Evolutionary conservation across 2,329 filamentous ascomycete genomes (phyloP).

Genomic region (Juglanconis juglandina): DNA sequence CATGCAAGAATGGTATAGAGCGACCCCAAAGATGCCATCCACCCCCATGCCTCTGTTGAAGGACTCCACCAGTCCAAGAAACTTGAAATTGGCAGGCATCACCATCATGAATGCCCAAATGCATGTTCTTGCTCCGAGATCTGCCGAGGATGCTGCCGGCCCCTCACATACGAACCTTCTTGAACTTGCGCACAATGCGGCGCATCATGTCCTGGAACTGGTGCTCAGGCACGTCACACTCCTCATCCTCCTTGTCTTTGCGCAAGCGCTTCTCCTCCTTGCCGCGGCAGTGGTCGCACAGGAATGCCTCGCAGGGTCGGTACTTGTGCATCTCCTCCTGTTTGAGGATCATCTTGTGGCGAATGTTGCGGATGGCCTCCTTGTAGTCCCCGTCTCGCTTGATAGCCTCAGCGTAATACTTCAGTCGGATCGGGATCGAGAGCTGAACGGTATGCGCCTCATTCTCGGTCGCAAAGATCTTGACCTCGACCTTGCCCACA

Average conservation of each 20-base stretch:
- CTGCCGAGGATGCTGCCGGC: not conserved
- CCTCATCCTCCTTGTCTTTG: not conserved
- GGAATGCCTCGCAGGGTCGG: constrained; percentile 6
- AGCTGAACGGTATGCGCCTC: constrained; percentile 7
- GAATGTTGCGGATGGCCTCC: not conserved
- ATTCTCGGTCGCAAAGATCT: not conserved
- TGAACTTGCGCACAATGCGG: not conserved
- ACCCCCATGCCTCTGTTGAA: no score
- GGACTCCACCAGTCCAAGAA: no score
- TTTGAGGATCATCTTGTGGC: constrained; percentile 3
- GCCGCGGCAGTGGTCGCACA: constrained; percentile 6
- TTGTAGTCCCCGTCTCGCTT: not conserved
- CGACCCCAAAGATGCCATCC: no score
- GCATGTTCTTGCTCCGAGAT: not conserved
- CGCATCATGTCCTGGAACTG: not conserved
- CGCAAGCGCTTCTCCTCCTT: not conserved
- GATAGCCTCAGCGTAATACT: not conserved
- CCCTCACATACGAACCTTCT: not conserved
- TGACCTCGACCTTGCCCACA: not conserved
- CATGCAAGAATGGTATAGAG: no score
- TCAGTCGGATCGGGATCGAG: not conserved
- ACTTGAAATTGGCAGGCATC: no score
- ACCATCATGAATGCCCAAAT: no score
- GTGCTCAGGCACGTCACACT: not conserved
- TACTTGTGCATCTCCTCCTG: constrained; percentile 12